These are phyloP conservation scores for Colletotrichum graminicola DNA, from an alignment of 2,329 filamentous ascomycete species.

Conservation along the genomic window DNA sequence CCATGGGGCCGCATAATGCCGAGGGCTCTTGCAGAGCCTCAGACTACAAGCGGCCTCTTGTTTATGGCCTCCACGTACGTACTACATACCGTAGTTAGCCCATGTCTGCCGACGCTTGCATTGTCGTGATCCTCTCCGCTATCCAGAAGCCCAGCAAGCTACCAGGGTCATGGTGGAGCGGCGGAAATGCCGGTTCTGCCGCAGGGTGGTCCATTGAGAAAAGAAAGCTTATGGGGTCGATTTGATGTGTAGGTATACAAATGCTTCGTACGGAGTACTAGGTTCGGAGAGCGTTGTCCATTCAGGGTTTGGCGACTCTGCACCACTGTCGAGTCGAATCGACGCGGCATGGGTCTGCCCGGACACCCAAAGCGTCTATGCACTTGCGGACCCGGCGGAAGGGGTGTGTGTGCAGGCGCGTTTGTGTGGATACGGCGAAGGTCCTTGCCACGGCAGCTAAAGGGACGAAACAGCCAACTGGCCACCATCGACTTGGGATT, in stretches of 20 bases:
- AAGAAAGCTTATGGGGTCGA: conserved; percentile 5
- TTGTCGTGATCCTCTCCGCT: conserved; percentile 13
- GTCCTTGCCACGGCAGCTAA: conserved; percentile 9
- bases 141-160: conserved; percentile 4
- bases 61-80: neutral
- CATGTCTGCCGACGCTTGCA: neutral
- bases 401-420: conserved; percentile 10
- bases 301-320: conserved; percentile 4
- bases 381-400: conserved; percentile 1
- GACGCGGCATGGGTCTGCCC: conserved; percentile 32
- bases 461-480: conserved; percentile 17
- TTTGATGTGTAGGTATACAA: neutral
- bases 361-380: conserved; percentile 23
- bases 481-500: conserved; percentile 16
- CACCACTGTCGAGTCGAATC: neutral
- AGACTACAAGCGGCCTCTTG: conserved; percentile 14
- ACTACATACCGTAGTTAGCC: neutral
- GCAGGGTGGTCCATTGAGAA: conserved; percentile 22
- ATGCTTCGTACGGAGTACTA: neutral
- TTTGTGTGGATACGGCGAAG: neutral
- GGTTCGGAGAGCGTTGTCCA: conserved; percentile 11
- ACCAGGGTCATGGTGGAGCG: conserved; percentile 34
- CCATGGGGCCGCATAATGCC: neutral
- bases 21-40: neutral
- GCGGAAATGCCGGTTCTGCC: conserved; percentile 40